Base-by-base conservation (phyloP, 768 basidiomycete genomes). In the Lactarius hengduanensis region DNA sequence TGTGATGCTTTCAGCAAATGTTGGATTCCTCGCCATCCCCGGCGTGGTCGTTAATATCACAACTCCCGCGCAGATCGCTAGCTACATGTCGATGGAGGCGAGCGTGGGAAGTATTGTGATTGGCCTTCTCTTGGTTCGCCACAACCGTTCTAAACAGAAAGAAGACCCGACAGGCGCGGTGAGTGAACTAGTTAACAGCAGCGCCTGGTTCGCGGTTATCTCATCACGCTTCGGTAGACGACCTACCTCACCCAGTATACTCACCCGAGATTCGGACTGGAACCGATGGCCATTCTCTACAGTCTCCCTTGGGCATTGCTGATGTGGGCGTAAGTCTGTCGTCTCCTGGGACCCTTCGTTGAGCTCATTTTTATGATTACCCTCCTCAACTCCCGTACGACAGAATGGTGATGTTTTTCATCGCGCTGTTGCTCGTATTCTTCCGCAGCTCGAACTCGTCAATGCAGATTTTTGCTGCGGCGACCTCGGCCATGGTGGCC, bases 291-390 rank as follows among this genome's bases (percentile, higher is more conserved):
- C 11, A 76, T 86, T 28, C 71, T 84, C 60, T 84, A 84, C 64
- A 82, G 82, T 64, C 71, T 87, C 10, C 85, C 85, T 0, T 82
- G 83, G 63, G 81, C 83, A 1, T 73, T 86, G 36, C 76, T 86
- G 41, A 80, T 86, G 77, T 86, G 84, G 84, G 80, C 79, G 85
- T 85, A 70, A 75, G 84, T 79, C 7, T 34, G 15, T 32, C 34
- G 2, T 26, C 28, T 18, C 47, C n/a, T 10, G 2, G 47, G 8
- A 22, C 13, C 26, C 5, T 28, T 18, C 16, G 13, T 50, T 26
- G 9, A 34, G 26, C 6, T 40, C 36, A 28, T 62, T 22, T 38
- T 32, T 30, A 3, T 10, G 26, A 62, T 3, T 7, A 0, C 5
- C 7, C 11, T 34, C 43, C 4, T 26, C 47, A 11, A 13, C 22